Evolutionary conservation across 495 filamentous ascomycete genomes (phyloP), one percentile per base, ranked within the genome.

Genomic region (Astrocystis sublimbata): DNA sequence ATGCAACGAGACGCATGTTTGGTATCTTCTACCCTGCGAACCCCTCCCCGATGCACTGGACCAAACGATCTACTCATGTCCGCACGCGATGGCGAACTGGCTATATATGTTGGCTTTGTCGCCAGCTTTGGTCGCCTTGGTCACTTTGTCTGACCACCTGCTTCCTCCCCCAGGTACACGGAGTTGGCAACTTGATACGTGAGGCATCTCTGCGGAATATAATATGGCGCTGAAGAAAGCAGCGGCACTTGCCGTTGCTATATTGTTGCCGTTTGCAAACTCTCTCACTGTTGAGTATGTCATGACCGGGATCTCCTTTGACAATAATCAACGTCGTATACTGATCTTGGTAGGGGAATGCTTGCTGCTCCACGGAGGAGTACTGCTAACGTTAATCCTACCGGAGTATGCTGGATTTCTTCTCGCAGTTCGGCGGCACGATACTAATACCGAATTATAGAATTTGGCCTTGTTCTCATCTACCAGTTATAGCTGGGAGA

Each of bases 371-470:
- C 55, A 17, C 41, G 55, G 13, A 40, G 55, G 26, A 58, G 55
- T 28, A 36, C 55, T 46, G 55, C 55, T 5, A 58, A 58, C 23
- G 55, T 58, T 26, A 58, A 47, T 58, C 55, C 55, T 24, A 58
- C 41, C 30, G 55, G 55, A 26, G 55, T 58, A 58, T 24, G 55
- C 36, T 10, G 17, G 2, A 10, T 17, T 28, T 33, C 6, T 30
- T 19, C n/a, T 21, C 7, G 5, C 2, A 43, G 6, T 19, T 15
- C 13, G 19, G 31, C 8, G 24, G 23, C 26, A 5, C 2, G 7
- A 10, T 35, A 9, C 24, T 58, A 24, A 58, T 26, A 35, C 13
- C 28, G 19, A 41, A 19, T 3, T n/a, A 2, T 31, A 58, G 55
- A 58, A 58, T 46, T 46, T 15, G 28, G 55, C 55, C 12, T n/a